These are phyloP conservation scores for Phaffomyces opuntiae DNA, from an alignment of 805 yeast genomes.

Conservation along the genomic window DNA sequence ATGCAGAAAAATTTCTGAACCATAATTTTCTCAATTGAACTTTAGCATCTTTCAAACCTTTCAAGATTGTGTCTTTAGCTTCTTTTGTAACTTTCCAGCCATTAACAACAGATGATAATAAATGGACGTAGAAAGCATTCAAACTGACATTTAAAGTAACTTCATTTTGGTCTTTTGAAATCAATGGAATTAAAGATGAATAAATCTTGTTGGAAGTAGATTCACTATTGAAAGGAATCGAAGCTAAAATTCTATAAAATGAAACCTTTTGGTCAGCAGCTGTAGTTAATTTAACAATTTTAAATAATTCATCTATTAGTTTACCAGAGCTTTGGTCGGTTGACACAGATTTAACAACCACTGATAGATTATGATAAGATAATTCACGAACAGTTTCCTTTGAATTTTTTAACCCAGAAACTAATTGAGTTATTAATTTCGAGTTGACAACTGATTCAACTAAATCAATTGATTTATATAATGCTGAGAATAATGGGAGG, in stretches of 20 bases:
- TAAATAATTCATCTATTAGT: slow-evolving; percentile 47
- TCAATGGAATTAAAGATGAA: slow-evolving; percentile 39
- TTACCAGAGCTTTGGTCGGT: slow-evolving; percentile 24
- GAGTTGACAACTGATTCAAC: slow-evolving; percentile 33
- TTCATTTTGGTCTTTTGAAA: slow-evolving; percentile 75
- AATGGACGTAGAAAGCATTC: slow-evolving; percentile 41
- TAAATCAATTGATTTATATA: slow-evolving; percentile 33
- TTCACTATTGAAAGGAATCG: slow-evolving; percentile 22
- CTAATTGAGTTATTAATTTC: slow-evolving; percentile 44
- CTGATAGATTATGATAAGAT: slow-evolving; percentile 19
- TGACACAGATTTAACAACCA: slow-evolving; percentile 29
- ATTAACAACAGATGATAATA: slow-evolving; percentile 25
- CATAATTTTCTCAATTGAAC: slow-evolving; percentile 58
- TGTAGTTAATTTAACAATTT: slow-evolving; percentile 50
- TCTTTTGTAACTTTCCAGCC: slow-evolving; percentile 14
- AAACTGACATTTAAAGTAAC: slow-evolving; percentile 43
- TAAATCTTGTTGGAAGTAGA: slow-evolving; percentile 34
- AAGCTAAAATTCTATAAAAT: slow-evolving; percentile 38
- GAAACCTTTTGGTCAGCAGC: slow-evolving; percentile 59
- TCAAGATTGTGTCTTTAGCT: slow-evolving; percentile 23
- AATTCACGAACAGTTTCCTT: slow-evolving; percentile 53
- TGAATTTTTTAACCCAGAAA: slow-evolving; percentile 58
- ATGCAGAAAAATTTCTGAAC: slow-evolving; percentile 40
- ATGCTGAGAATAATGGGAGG: slow-evolving; percentile 37
- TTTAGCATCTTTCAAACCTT: slow-evolving; percentile 65